Evolutionary conservation across 2,329 filamentous ascomycete genomes (phyloP).

Genomic region (Neurospora sp.): DNA sequence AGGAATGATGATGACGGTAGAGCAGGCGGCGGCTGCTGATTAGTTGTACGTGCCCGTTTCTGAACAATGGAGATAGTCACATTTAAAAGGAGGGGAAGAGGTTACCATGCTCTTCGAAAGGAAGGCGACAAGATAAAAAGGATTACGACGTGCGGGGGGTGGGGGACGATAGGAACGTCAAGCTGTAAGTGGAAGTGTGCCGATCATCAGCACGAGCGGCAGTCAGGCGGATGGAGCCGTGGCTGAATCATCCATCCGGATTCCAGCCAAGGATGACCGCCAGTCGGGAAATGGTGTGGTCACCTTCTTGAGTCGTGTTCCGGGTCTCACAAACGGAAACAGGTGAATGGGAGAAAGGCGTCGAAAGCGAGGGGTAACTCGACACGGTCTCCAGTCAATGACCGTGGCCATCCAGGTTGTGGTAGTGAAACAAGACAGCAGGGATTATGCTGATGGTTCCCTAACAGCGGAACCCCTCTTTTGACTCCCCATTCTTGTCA

Average conservation of each 20-base stretch:
- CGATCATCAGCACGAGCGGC: not conserved
- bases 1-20: not conserved
- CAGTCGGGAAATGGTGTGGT: not conserved
- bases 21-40: not conserved
- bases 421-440: not conserved
- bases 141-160: not conserved
- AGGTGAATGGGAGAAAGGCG: not conserved
- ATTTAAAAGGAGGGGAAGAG: not conserved
- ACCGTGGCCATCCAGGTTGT: not conserved
- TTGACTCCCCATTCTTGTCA: not conserved
- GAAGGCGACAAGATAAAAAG: not conserved
- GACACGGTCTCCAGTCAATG: not conserved
- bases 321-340: not conserved
- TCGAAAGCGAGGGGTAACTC: not conserved
- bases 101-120: not conserved
- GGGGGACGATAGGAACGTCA: not conserved
- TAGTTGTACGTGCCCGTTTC: not conserved
- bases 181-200: not conserved
- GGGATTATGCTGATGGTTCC: not conserved
- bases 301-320: not conserved
- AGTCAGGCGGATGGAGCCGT: not conserved
- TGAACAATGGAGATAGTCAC: not conserved
- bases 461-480: not conserved
- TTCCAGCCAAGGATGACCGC: not conserved
- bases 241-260: not conserved